Base-by-base conservation (phyloP, 805 yeast species). In the Hanseniaspora hatyaiensis region DNA sequence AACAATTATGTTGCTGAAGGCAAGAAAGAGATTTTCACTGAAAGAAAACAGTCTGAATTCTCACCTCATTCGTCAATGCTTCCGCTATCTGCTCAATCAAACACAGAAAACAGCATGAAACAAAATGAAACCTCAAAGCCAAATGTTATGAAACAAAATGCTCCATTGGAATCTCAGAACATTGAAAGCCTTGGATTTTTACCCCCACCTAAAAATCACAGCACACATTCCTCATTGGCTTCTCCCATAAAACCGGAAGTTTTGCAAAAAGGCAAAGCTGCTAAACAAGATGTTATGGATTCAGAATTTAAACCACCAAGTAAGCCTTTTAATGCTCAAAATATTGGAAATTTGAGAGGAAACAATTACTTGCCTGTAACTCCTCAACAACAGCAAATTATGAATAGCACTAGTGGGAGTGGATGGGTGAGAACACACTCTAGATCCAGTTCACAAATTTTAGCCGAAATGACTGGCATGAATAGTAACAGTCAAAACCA, bases 361-460 rank as follows among this genome's bases (percentile, higher is more conserved):
- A 34, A 41, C 26, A 26, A 23, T 28, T 26, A 34, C 15, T 12
- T 36, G 12, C 46, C 43, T 18, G 43, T 48, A n/a, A 48, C 47
- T 20, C 51, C 51, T 18, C 32, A 41, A 18, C 41, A 44, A 12
- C 48, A 45, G n/a, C 40, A 37, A 18, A 3, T 37, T 22, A 28
- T 15, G 3, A 16, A n/a, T 11, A 28, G 31, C 8, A 6, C 12
- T 8, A 22, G 24, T 24, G 15, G 42, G 16, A 16, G 24, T 15
- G 41, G 36, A 8, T 37, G 49, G 42, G 20, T 20, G 2, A 48
- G 32, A 32, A n/a, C 51, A 6, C 51, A 48, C 15, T 48, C 51
- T 4, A 48, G 51, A 48, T 41, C 51, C 1, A 48, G 51, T 16
- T 40, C 46, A 15, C 51, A 48, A 34, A 41, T 48, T 2, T 28